Base-by-base conservation (phyloP, 768 basidiomycete genomes). In the Termitomyces sp. region DNA sequence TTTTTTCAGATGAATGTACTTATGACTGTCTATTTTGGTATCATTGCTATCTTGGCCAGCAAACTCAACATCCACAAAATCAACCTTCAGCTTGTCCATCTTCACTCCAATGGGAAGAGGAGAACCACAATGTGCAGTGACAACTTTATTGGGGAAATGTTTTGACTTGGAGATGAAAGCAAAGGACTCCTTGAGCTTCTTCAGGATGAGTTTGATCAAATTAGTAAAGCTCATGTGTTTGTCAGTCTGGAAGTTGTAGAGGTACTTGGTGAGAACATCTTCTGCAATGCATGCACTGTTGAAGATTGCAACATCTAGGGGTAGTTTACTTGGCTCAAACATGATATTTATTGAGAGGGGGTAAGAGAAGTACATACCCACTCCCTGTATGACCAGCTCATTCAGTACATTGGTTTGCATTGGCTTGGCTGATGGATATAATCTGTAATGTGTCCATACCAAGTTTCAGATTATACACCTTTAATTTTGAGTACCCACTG, bases 401-500 rank as follows among this genome's bases (percentile, higher is more conserved):
- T 56, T 97, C 97, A 9, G 92, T 94, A 17, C 97, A 81, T 71
- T 98, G 97, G 65, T 89, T 94, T 55, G 95, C 95, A 73, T 99
- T 99, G 14, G 97, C 97, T 68, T 98, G 96, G 73, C 94, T 96
- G 76, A 99, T 95, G 2, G 97, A 97, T 5, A 96, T 99, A 63
- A 99, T 98, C 70, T 99, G 97, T 51, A 99, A 77, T 3, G 97
- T 95, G 66, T 98, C 97, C 97, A 99, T 99, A 59, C 97, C 97
- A 58, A 98, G 94, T 71, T 95, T 94, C 16, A 97, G 95, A 68
- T 98, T 99, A 77, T 99, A 98, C 21, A 98, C 96, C 73, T 98
- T 98, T 60, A 99, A 77, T 72, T 98, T 99, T 23, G 92, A 97
- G 71, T 94, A 98, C 0, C 97, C 97, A 0, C 92, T 86, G 69